Base-by-base conservation (phyloP, 148 eudicot species). In the Talinum fruticosum region DNA sequence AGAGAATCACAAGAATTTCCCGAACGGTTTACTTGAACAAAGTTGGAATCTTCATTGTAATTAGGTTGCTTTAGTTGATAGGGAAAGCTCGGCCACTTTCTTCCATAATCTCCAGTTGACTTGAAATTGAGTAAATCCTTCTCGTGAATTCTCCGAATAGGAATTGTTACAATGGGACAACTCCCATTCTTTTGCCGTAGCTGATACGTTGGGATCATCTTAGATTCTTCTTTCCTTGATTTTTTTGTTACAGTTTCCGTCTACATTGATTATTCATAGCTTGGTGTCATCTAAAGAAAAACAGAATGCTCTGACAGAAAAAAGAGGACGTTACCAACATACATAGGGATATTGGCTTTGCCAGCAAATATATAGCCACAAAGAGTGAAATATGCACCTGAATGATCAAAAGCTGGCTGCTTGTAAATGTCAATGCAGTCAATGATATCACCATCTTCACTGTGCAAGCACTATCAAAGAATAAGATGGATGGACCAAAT, bases 361-460 rank as follows among this genome's bases (percentile, higher is more conserved):
- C 19, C 4, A 1, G 23, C 4, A 3, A 15, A 16, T 51, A 51
- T 51, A 51, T 18, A 49, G 54, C 54, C 23, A 1, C 14, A 33
- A 6, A 3, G 13, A 68, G 44, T 12, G 8, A 73, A 79, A 67
- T 61, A 53, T 1, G 10, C 53, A 81, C 83, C 83, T 81, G 83
- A 66, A 81, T 76, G 80, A 65, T 76, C 68, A 66, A 81, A 81
- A 10, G 80, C 80, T 6, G 83, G 76, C 29, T 81, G 83, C 59
- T 76, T 81, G 69, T 72, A 53, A 12, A 81, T 65, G 62, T 76
- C 72, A 23, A 81, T 32, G 24, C 83, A 81, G 53, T 81, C 80
- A 26, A 81, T 76, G 14, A 76, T 77, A 72, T 81, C 83, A 16
- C 83, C 80, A 72, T 81, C 83, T 66, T 76, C 79, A 36, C 83